Evolutionary conservation across 140 eudicot species (phyloP).

Genomic region (Stevia rebaudiana): DNA sequence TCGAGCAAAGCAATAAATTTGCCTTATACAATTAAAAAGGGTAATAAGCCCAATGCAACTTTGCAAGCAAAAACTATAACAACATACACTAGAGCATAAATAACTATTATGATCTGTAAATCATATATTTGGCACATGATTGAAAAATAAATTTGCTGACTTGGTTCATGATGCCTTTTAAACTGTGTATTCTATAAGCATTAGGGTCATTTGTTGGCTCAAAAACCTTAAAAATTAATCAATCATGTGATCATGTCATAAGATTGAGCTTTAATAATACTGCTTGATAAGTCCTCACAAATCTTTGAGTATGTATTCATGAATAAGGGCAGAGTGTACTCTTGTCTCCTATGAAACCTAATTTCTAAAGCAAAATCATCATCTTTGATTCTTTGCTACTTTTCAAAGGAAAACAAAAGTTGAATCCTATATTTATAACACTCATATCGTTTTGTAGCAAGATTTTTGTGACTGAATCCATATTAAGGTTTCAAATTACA

Average conservation of each 20-base stretch:
- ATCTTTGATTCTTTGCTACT: no score
- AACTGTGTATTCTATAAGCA: conserved; percentile 63
- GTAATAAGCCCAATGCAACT: no score
- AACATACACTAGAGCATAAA: conserved; percentile 38
- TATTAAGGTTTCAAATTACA: background rate
- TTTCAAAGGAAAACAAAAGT: no score
- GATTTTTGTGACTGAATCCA: background rate
- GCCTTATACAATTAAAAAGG: conserved; percentile 48
- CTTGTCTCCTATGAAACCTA: conserved; percentile 20
- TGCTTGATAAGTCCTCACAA: conserved; percentile 56
- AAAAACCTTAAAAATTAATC: conserved; percentile 69
- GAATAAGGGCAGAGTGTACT: conserved; percentile 63
- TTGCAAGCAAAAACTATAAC: conserved; percentile 66
- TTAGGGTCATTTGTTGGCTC: conserved; percentile 63
- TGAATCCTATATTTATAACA: background rate
- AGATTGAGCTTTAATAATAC: conserved; percentile 57
- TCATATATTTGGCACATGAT: background rate
- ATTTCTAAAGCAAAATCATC: no score
- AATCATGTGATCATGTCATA: conserved; percentile 76
- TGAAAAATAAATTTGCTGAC: conserved; percentile 20
- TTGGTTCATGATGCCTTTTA: conserved; percentile 69
- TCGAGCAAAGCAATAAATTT: conserved; percentile 3
- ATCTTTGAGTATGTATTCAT: conserved; percentile 73
- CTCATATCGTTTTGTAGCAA: background rate
- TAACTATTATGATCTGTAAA: background rate